Evolutionary conservation across 2,329 filamentous ascomycete genomes (phyloP).

Genomic region (Trichoderma breve): DNA sequence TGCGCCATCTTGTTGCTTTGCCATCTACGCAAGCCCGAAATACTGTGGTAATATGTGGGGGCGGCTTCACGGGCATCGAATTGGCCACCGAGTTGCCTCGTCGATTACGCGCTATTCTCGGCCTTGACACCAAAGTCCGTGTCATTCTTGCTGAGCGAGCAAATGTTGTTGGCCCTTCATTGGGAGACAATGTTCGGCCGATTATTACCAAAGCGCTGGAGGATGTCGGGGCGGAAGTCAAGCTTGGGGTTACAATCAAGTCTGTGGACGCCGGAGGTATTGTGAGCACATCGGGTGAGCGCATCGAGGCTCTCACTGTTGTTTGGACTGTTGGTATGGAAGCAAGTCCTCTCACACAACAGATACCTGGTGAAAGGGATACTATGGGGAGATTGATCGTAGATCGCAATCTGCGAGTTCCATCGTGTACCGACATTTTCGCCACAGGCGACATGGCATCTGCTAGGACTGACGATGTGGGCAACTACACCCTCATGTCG

Average conservation of each 20-base stretch:
- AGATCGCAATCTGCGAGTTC: neutral
- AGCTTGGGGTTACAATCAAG: neutral
- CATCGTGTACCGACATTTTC: neutral
- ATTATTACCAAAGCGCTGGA: neutral
- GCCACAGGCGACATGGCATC: neutral
- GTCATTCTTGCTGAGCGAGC: neutral
- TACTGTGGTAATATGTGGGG: neutral
- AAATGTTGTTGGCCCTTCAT: neutral
- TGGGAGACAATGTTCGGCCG: neutral
- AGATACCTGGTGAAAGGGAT: neutral
- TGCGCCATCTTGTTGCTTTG: neutral
- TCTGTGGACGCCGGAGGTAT: neutral
- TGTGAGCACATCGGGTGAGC: neutral
- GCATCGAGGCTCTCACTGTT: neutral
- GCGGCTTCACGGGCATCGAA: neutral
- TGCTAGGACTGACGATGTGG: neutral
- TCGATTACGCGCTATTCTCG: neutral
- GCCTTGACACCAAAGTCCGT: neutral
- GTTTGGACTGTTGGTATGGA: neutral
- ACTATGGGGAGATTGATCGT: neutral
- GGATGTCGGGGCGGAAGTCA: neutral
- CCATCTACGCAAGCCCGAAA: neutral
- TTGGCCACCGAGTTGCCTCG: neutral
- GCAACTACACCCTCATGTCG: neutral
- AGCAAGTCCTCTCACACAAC: neutral